Percentiles rank a stretch among this genome's conserved stretches.
Evolutionary conservation across 805 yeast species (phyloP).

Genomic region (Tetrapisispora taiwanensis): DNA sequence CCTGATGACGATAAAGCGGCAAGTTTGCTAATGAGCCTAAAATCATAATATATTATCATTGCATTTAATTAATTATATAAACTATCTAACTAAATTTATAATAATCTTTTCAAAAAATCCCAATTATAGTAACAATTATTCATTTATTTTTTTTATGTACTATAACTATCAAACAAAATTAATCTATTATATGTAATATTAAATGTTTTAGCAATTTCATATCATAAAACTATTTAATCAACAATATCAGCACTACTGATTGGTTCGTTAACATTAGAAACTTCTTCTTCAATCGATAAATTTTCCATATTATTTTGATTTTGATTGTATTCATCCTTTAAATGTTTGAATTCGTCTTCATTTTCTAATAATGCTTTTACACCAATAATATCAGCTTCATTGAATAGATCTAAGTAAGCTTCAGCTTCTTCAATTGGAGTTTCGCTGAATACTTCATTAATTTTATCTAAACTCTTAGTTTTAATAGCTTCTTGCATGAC

Average conservation of each 20-base stretch:
- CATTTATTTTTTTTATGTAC: not conserved
- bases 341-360: slow-evolving; percentile 55
- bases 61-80: not conserved
- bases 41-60: slow-evolving; percentile 12
- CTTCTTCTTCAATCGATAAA: slow-evolving; percentile 1
- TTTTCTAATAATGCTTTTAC: slow-evolving; percentile 67
- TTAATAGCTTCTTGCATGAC: slow-evolving; percentile 68
- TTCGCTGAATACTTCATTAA: slow-evolving; percentile 70
- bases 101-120: not conserved
- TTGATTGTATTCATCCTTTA: slow-evolving; percentile 36
- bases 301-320: slow-evolving; percentile 4
- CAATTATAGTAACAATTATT: not conserved
- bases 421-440: slow-evolving; percentile 77
- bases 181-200: not conserved
- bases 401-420: slow-evolving; percentile 56
- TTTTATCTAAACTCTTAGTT: slow-evolving; percentile 61
- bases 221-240: slow-evolving; percentile 5
- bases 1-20: slow-evolving; percentile 24
- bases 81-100: not conserved
- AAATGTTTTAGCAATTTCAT: not conserved
- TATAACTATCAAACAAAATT: not conserved
- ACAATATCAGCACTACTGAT: slow-evolving; percentile 9
- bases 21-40: slow-evolving; percentile 23
- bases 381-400: slow-evolving; percentile 75
- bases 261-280: not conserved